These are phyloP conservation scores for Podila verticillata DNA, from an alignment of 192 early-diverging fungal genomes.

Conservation along the genomic window DNA sequence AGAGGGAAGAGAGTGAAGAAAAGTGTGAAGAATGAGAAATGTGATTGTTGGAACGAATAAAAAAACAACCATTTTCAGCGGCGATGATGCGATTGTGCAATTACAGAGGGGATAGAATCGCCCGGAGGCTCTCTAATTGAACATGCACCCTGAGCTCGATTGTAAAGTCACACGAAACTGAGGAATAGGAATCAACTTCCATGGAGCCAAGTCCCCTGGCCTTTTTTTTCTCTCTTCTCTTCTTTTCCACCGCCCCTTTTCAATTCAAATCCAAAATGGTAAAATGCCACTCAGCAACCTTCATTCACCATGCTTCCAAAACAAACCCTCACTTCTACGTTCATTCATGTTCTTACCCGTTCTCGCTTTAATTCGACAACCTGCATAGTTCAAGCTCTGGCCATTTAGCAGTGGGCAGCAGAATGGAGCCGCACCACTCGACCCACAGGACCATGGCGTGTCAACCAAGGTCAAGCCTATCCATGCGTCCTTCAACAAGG, in stretches of 20 bases:
- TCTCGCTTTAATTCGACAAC: neutral
- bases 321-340: too few relatives aligned
- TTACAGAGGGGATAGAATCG: neutral
- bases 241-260: neutral
- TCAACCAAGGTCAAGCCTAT: constrained; percentile 45
- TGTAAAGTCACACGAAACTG: neutral
- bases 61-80: neutral
- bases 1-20: neutral
- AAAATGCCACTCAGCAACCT: neutral
- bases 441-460: constrained; percentile 37
- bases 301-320: too few relatives aligned
- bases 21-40: neutral
- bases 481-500: constrained; percentile 49
- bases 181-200: neutral
- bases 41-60: neutral
- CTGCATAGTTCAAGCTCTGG: constrained; percentile 48
- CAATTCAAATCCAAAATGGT: constrained; percentile 11
- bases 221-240: neutral
- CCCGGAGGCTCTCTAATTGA: neutral
- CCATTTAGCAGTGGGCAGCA: constrained; percentile 27
- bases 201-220: too few relatives aligned
- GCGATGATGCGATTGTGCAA: constrained; percentile 2
- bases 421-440: constrained; percentile 11
- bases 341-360: too few relatives aligned
- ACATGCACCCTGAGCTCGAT: neutral